Evolutionary conservation across 2,329 filamentous ascomycete genomes (phyloP).

Genomic region (Aspergillus alliaceus): DNA sequence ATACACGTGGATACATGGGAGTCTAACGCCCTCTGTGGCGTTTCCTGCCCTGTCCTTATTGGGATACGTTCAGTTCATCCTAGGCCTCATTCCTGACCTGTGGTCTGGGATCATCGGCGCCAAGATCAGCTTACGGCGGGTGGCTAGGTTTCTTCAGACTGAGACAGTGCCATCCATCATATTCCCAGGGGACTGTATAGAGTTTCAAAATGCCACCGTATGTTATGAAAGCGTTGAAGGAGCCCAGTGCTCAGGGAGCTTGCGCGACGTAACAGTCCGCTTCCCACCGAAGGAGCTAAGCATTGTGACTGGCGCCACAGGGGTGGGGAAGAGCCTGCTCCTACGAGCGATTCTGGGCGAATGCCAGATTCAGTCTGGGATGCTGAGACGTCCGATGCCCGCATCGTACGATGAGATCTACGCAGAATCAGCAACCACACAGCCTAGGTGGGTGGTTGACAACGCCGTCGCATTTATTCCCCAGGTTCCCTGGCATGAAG

Average conservation of each 20-base stretch:
- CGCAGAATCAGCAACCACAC: background rate
- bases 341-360: conserved; percentile 74
- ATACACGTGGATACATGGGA: conserved; percentile 64
- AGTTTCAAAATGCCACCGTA: conserved; percentile 67
- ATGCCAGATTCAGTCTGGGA: conserved; percentile 66
- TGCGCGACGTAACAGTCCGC: conserved; percentile 43
- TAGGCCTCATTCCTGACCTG: conserved; percentile 72
- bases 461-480: conserved; percentile 69
- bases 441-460: conserved; percentile 63
- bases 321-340: conserved; percentile 74
- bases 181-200: conserved; percentile 56
- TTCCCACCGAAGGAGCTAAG: conserved; percentile 71
- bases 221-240: background rate
- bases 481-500: conserved; percentile 79
- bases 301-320: conserved; percentile 74
- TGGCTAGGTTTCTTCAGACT: conserved; percentile 71
- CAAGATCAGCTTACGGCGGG: conserved; percentile 66
- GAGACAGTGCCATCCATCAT: conserved; percentile 42
- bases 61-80: conserved; percentile 66
- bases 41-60: conserved; percentile 75
- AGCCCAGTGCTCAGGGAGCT: background rate
- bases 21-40: conserved; percentile 68
- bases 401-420: background rate
- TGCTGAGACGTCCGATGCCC: conserved; percentile 6
- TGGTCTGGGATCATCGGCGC: conserved; percentile 69